phyloP scores from a whole-genome alignment of 2,329 filamentous ascomycete genomes.

The Huntiella decipiens region DNA sequence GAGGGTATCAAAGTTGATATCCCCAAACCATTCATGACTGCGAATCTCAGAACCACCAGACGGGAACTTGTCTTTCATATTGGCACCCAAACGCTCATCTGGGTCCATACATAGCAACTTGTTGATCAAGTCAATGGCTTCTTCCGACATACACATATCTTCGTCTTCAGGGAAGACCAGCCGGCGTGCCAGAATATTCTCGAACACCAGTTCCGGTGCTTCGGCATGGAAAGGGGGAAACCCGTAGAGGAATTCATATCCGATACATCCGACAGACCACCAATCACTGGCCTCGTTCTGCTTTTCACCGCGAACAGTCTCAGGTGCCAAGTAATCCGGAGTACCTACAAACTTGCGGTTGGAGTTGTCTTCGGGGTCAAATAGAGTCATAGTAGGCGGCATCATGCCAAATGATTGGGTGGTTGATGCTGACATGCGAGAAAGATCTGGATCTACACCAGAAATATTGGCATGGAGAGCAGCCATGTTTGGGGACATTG shows the following conservation, averaged over 20 bases:
- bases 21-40: constrained; percentile 71
- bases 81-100: constrained; percentile 63
- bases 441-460: constrained; percentile 18
- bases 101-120: constrained; percentile 75
- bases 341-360: constrained; percentile 90
- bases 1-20: constrained; percentile 73
- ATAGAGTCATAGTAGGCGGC: constrained; percentile 82
- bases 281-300: constrained; percentile 98
- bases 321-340: constrained; percentile 88
- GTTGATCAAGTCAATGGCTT: constrained; percentile 90
- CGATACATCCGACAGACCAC: constrained; percentile 98
- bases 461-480: constrained; percentile 4
- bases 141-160: constrained; percentile 52
- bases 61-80: constrained; percentile 60
- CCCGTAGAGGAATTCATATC: constrained; percentile 91
- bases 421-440: constrained; percentile 22
- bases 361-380: constrained; percentile 62
- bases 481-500: constrained; percentile 55
- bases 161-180: constrained; percentile 90
- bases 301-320: constrained; percentile 85
- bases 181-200: constrained; percentile 77
- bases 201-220: constrained; percentile 84
- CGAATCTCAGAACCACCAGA: constrained; percentile 85
- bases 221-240: constrained; percentile 82
- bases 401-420: constrained; percentile 49